Base-by-base conservation (phyloP, 495 filamentous ascomycete species). In the Patellaria atrata region DNA sequence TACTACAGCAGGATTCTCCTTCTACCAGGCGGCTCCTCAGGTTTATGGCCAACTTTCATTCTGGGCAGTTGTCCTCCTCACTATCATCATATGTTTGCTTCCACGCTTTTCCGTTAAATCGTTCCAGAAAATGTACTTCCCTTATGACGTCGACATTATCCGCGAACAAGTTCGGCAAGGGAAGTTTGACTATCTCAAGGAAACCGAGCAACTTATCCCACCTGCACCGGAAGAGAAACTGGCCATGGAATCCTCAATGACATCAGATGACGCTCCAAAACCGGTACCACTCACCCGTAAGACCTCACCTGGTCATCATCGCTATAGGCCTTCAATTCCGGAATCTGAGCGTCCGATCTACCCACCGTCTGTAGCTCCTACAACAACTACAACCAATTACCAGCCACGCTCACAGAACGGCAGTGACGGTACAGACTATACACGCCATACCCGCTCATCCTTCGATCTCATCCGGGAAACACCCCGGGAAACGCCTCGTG, bases 361-460 rank as follows among this genome's bases (percentile, higher is more conserved):
- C 54, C 79, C 89, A 15, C 82, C 89, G 9, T 89, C 87, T 30
- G 64, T 82, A 35, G 71, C 79, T 10, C 63, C 73, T 5, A 83
- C 80, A 12, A 68, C 73, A 32, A 79, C 77, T 35, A 82, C 84
- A 32, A 79, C 77, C 35, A 80, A 81, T 13, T 77, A 84, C 49
- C 83, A 86, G 46, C 69, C 77, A 35, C 79, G 76, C 37, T 86
- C 80, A 48, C 81, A 89, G 44, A 93, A 83, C 45, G 83, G 83
- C 36, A 94, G 84, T 58, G 84, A 93, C 57, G 85, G 85, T 19
- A 94, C 87, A 10, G 86, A 85, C 37, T 92, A 89, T 51, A 92
- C 83, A 9, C n/a, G n/a, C n/a, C n/a, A n/a, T n/a, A n/a, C n/a
- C n/a, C n/a, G n/a, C n/a, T n/a, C n/a, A n/a, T n/a, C n/a, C n/a